Conservation (phyloP, 495 filamentous ascomycete species). For the Chlorociboria aeruginascens region DNA sequence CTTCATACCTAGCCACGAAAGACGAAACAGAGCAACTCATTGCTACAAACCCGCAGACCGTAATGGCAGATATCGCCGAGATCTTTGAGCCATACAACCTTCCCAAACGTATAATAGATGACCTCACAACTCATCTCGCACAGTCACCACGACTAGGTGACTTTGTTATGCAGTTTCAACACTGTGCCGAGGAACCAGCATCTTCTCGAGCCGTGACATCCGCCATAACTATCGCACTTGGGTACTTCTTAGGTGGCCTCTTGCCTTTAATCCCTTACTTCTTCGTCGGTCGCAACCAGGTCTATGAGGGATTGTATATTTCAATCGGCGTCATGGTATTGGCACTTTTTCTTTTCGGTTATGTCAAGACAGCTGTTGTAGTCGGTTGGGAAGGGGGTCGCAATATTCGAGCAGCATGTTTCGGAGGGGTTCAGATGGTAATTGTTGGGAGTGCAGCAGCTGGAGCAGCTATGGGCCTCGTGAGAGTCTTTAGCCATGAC, state of each 20-base stretch:
- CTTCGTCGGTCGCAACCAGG: constrained; percentile 44
- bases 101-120: constrained; percentile 31
- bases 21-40: constrained; percentile 14
- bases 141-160: constrained; percentile 35
- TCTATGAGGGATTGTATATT: constrained; percentile 49
- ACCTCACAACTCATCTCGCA: constrained; percentile 35
- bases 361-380: constrained; percentile 38
- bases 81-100: constrained; percentile 45
- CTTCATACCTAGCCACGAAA: constrained; percentile 15
- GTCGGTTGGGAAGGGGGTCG: constrained; percentile 12
- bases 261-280: constrained; percentile 69
- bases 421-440: constrained; percentile 21
- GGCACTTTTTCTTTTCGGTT: constrained; percentile 63
- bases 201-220: constrained; percentile 44
- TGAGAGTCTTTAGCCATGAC: constrained; percentile 32
- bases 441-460: constrained; percentile 28
- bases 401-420: constrained; percentile 18
- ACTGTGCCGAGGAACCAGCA: constrained; percentile 38
- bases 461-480: constrained; percentile 35
- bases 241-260: constrained; percentile 65
- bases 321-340: constrained; percentile 59
- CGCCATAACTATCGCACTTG: constrained; percentile 49
- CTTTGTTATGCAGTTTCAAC: constrained; percentile 48
- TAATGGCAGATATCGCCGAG: constrained; percentile 24
- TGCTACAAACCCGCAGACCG: constrained; percentile 13